Evolutionary conservation across 148 eudicot genomes (phyloP).

Genomic region (Chenopodium suecicum): DNA sequence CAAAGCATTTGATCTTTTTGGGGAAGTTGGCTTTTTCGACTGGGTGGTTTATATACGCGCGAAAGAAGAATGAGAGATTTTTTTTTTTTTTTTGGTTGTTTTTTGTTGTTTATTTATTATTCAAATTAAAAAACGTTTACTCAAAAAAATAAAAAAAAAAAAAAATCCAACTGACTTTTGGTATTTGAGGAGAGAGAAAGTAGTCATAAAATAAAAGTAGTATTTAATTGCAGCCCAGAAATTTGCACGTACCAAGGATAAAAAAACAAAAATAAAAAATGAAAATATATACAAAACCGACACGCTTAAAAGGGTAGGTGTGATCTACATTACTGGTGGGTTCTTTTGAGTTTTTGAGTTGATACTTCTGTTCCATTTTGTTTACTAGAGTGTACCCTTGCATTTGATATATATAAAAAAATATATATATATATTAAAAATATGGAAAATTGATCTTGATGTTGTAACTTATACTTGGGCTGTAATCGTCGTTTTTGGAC

Average conservation of each 20-base stretch:
- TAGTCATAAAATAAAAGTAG: background rate
- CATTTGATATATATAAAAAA: too few relatives aligned
- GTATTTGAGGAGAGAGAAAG: background rate
- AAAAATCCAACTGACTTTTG: background rate
- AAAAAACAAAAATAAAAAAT: background rate
- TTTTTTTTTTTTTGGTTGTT: background rate
- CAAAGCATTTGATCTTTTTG: constrained; percentile 23
- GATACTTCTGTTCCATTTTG: background rate
- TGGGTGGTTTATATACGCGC: constrained; percentile 31
- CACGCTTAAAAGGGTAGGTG: constrained; percentile 17
- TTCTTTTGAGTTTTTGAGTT: background rate
- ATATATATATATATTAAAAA: too few relatives aligned
- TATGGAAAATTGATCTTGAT: too few relatives aligned
- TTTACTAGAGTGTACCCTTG: background rate
- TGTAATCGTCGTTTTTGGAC: too few relatives aligned
- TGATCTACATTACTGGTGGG: background rate
- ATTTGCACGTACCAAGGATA: background rate
- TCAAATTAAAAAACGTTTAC: background rate
- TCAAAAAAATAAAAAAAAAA: too few relatives aligned
- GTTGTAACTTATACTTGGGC: too few relatives aligned
- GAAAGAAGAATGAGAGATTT: background rate
- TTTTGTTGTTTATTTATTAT: background rate
- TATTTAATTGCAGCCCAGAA: background rate
- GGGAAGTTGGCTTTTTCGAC: constrained; percentile 9
- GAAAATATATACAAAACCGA: constrained; percentile 10